Evolutionary conservation across 2,329 filamentous ascomycete genomes (phyloP), one percentile per base, ranked within the genome.

Genomic region (Pseudohalonectria lignicola): DNA sequence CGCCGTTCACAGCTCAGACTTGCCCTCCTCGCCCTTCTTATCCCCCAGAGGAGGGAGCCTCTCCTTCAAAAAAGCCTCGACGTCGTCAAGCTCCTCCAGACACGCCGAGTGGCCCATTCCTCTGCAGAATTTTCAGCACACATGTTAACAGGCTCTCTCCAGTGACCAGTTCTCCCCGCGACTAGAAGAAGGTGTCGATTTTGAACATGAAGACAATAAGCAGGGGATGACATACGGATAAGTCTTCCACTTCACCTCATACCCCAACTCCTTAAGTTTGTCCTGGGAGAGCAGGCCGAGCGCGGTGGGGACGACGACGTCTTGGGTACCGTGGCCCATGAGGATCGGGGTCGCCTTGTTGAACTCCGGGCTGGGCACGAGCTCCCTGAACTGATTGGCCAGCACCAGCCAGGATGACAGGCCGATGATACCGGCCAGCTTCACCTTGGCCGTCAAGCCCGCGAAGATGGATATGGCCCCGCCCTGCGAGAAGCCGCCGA

Each of bases 401-500:
- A 95, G 66, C 16, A 86, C 69, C 48, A 95, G 62, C 60, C 93
- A 96, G 50, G 77, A 82, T 11, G 84, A 92, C 44, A 96, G 62
- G 7, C 81, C 86, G 45, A 95, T 80, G 45, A 96, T 83, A 45
- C 88, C 90, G n/a, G 78, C 90, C 13, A 96, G 67, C 61, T 86
- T 86, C 48, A 74, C 68, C 42, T 64, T 62, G 47, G 67, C 74
- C 4, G 87, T 94, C 31, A 94, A 62, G 5, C 86, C 88, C 0
- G 83, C 70, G 52, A 95, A 76, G 29, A 96, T 61, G 16, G 86
- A 77, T 69, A 95, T 86, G 40, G 87, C 87, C 37, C 86, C 90
- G 42, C 90, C 90, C 61, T 96, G 77, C 18, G 78, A 84, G 67
- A 90, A 92, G 30, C 85, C 84, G 25, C 85, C 90, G 6, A 96